Conservation (phyloP, 2,329 filamentous ascomycete species). For the Chrysosporium keratinophilum region DNA sequence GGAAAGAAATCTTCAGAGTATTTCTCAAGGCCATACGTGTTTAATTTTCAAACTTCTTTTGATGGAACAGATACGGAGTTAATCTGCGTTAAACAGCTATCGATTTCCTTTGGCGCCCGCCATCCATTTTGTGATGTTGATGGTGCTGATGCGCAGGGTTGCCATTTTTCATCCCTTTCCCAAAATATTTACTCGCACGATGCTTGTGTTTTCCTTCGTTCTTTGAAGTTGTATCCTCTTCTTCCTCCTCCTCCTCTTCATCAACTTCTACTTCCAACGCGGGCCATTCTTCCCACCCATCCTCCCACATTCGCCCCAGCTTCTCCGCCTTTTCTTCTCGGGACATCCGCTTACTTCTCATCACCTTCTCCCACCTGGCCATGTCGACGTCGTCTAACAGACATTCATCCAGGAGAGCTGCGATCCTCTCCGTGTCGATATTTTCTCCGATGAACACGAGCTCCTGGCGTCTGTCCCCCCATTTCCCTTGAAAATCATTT, state of each 20-base stretch:
- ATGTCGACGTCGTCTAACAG: constrained; percentile 53
- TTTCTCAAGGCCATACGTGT: too few relatives aligned
- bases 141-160: constrained; percentile 17
- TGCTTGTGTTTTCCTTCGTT: constrained; percentile 22
- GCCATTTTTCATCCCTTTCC: constrained; percentile 17
- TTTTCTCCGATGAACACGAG: constrained; percentile 63
- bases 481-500: constrained; percentile 43
- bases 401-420: constrained; percentile 42
- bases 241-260: constrained; percentile 18
- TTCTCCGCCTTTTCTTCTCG: constrained; percentile 38
- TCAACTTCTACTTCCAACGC: constrained; percentile 35
- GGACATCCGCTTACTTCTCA: constrained; percentile 34
- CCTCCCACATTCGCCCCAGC: constrained; percentile 46
- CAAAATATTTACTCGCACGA: constrained; percentile 24
- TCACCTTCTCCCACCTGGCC: constrained; percentile 44
- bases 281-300: constrained; percentile 50
- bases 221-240: constrained; percentile 15
- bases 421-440: constrained; percentile 45
- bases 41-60: too few relatives aligned
- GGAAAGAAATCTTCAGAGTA: too few relatives aligned
- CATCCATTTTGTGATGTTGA: constrained; percentile 9
- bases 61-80: not conserved
- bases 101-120: not conserved
- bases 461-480: constrained; percentile 62
- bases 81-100: not conserved